Evolutionary conservation across 352 stramenopile species (phyloP).

Genomic region (Phytophthora europaea): DNA sequence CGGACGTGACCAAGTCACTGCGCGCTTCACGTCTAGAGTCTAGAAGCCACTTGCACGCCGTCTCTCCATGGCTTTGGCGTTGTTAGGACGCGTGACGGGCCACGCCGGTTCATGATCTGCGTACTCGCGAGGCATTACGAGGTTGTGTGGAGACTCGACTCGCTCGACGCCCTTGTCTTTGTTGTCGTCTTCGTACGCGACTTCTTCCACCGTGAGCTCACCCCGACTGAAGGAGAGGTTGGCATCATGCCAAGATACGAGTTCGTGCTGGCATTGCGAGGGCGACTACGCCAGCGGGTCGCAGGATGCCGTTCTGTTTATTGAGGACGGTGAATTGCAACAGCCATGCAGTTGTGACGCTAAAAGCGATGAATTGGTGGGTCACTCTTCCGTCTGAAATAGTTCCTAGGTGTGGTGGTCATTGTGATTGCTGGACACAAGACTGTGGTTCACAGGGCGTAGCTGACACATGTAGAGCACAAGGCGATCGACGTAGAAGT

Average conservation of each 20-base stretch:
- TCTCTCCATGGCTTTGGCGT: slow-evolving; percentile 55
- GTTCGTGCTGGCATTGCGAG: slow-evolving; percentile 60
- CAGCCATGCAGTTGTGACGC: too few species aligned
- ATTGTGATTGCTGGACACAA: too few species aligned
- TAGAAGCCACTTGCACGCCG: slow-evolving; percentile 47
- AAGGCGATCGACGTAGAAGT: too few species aligned
- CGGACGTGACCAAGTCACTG: not conserved
- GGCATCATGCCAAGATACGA: slow-evolving; percentile 32
- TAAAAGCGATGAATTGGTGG: too few species aligned
- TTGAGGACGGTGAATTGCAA: too few species aligned
- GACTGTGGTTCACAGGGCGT: too few species aligned
- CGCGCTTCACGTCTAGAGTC: slow-evolving; percentile 4
- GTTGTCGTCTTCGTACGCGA: slow-evolving; percentile 27
- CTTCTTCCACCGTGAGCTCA: slow-evolving; percentile 17
- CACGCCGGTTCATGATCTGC: slow-evolving; percentile 25
- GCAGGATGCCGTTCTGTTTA: too few species aligned
- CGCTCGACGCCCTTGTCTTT: slow-evolving; percentile 48
- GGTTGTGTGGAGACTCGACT: slow-evolving; percentile 45
- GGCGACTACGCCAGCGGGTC: slow-evolving; percentile 61
- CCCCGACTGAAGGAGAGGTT: slow-evolving; percentile 6
- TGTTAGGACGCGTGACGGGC: slow-evolving; percentile 11
- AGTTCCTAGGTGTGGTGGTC: too few species aligned
- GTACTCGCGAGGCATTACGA: slow-evolving; percentile 58
- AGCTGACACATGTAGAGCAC: too few species aligned
- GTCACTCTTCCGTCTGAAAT: too few species aligned